These are phyloP conservation scores for Fusarium buxicola DNA, from an alignment of 2,329 filamentous ascomycete species.

Conservation along the genomic window DNA sequence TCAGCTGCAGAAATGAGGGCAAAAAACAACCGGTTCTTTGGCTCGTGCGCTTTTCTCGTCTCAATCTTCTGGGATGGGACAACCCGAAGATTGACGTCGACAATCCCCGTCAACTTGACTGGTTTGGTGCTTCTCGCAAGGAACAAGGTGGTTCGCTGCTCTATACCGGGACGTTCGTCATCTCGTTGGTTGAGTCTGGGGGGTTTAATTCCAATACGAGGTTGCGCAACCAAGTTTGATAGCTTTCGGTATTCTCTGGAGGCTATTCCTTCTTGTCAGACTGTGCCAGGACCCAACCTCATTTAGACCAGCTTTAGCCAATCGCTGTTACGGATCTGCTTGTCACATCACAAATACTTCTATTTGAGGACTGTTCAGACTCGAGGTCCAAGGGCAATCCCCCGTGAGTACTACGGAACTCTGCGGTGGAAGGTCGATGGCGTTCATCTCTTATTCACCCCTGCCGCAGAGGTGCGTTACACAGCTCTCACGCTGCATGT, in stretches of 20 bases:
- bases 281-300: conserved; percentile 3
- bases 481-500: conserved; percentile 18
- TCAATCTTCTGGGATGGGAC: background rate
- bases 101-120: conserved; percentile 1
- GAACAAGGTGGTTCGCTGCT: conserved; percentile 11
- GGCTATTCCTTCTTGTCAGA: conserved; percentile 8
- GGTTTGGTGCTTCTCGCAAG: conserved; percentile 13
- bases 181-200: conserved; percentile 6
- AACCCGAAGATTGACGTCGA: conserved; percentile 17
- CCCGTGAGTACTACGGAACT: conserved; percentile 37
- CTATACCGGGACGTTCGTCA: conserved; percentile 6
- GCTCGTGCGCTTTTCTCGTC: conserved; percentile 5
- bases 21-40: background rate
- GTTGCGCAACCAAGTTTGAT: conserved; percentile 20
- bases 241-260: conserved; percentile 5
- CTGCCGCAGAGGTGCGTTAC: conserved; percentile 30
- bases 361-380: conserved; percentile 34
- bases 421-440: conserved; percentile 43
- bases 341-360: conserved; percentile 20
- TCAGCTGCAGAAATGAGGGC: background rate
- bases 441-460: conserved; percentile 31
- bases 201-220: conserved; percentile 30
- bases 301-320: conserved; percentile 17
- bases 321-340: conserved; percentile 10
- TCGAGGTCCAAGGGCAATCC: conserved; percentile 22